Conservation (phyloP, 441 rosid genomes). For the Eutrema salsugineum region DNA sequence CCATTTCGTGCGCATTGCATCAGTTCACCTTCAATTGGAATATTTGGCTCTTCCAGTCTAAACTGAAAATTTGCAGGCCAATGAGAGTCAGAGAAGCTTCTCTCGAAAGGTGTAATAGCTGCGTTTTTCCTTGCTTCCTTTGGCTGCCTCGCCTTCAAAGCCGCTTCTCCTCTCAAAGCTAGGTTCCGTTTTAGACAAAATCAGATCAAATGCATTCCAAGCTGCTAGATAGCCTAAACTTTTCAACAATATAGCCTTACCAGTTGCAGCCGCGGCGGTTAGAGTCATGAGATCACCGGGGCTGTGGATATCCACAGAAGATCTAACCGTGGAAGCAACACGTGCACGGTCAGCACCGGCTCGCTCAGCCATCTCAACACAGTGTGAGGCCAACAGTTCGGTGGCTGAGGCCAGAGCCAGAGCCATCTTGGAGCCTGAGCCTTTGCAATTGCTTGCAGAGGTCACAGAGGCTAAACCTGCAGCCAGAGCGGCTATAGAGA, state of each 20-base stretch:
- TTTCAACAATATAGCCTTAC: constrained; percentile 28
- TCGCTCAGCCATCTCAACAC: constrained; percentile 80
- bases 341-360: constrained; percentile 80
- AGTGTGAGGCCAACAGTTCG: constrained; percentile 85
- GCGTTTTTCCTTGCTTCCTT: constrained; percentile 88
- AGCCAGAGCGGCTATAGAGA: constrained; percentile 86
- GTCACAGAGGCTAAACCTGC: constrained; percentile 82
- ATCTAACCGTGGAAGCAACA: constrained; percentile 63
- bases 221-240: not conserved
- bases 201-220: constrained; percentile 9
- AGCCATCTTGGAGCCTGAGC: constrained; percentile 59
- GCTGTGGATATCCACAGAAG: constrained; percentile 74
- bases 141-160: constrained; percentile 68
- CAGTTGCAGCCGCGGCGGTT: constrained; percentile 97
- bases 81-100: constrained; percentile 48
- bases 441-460: constrained; percentile 42
- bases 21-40: constrained; percentile 73
- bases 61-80: constrained; percentile 39
- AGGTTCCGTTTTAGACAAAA: not conserved
- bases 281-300: constrained; percentile 89
- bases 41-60: constrained; percentile 43
- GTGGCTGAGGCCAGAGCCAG: constrained; percentile 81
- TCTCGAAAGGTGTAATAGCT: constrained; percentile 76
- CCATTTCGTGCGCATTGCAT: constrained; percentile 77
- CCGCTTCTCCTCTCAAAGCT: constrained; percentile 98